Percentiles rank a stretch among this genome's conserved stretches.
Conservation (phyloP, 768 basidiomycete species). For the Dictyophora rubrovolvata region DNA sequence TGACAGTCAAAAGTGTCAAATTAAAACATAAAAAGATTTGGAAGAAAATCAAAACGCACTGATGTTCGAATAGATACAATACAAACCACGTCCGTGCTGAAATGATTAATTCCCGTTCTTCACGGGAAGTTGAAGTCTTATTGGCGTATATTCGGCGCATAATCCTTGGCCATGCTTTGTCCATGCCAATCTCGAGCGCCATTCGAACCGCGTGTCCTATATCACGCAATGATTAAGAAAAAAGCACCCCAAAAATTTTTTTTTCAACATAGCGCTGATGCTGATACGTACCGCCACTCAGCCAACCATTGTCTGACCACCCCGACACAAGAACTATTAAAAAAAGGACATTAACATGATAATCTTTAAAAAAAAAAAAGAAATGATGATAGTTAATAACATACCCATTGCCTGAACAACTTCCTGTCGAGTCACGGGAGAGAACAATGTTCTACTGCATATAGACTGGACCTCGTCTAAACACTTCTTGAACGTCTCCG, state of each 20-base stretch:
- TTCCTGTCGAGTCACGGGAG: constrained; percentile 74
- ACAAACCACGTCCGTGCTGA: constrained; percentile 88
- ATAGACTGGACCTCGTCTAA: constrained; percentile 80
- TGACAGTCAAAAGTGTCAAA: constrained; percentile 8
- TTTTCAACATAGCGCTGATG: constrained; percentile 4
- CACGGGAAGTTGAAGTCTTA: constrained; percentile 43
- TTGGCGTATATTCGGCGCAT: constrained; percentile 66
- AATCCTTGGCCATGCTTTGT: constrained; percentile 84
- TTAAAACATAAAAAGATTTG: background rate
- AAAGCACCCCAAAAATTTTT: constrained; percentile 20
- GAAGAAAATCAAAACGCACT: constrained; percentile 41
- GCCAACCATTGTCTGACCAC: constrained; percentile 94
- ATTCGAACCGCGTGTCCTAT: constrained; percentile 84
- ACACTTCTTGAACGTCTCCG: constrained; percentile 62
- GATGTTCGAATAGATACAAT: constrained; percentile 87
- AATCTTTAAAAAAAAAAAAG: background rate
- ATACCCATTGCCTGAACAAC: constrained; percentile 90
- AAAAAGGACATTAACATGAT: background rate
- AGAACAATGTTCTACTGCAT: constrained; percentile 78
- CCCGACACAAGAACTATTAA: constrained; percentile 74
- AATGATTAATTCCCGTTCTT: constrained; percentile 71
- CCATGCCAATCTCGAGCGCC: constrained; percentile 94
- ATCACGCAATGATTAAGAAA: constrained; percentile 14
- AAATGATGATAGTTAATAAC: constrained; percentile 19
- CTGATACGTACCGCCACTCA: constrained; percentile 48